Evolutionary conservation across 106 monocot species (phyloP).

Genomic region (Chionographis japonica): DNA sequence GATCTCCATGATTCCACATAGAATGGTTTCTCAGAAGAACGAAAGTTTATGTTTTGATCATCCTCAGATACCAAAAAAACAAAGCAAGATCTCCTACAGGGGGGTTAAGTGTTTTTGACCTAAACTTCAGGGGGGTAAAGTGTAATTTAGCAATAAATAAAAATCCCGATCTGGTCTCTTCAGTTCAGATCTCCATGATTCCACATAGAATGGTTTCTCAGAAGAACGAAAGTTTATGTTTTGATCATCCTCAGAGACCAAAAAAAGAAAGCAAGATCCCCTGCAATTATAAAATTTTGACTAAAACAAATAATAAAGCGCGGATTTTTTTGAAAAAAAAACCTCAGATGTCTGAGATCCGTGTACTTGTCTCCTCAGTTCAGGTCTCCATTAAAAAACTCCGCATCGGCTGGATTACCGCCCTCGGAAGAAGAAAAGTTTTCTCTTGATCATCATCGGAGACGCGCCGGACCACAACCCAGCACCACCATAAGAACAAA

Average conservation of each 20-base stretch:
- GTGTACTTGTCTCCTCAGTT: slow-evolving; percentile 11
- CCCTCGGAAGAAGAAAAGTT: slow-evolving; percentile 33
- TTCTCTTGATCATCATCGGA: slow-evolving; percentile 20
- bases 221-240: slow-evolving; percentile 7
- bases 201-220: neutral
- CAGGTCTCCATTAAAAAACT: slow-evolving; percentile 22
- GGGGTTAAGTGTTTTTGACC: no score
- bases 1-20: slow-evolving; percentile 8
- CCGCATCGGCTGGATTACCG: slow-evolving; percentile 8
- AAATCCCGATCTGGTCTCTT: no score
- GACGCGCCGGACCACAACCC: neutral
- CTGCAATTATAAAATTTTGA: no score
- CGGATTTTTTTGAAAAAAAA: neutral
- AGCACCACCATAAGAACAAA: neutral
- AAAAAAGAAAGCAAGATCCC: neutral
- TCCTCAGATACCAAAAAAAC: neutral
- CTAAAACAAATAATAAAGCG: neutral
- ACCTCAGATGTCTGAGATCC: no score
- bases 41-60: slow-evolving; percentile 5
- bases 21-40: neutral
- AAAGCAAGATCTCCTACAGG: neutral
- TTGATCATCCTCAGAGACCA: slow-evolving; percentile 2
- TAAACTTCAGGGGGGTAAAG: no score
- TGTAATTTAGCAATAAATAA: no score
- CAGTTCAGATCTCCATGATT: slow-evolving; percentile 11